Base-by-base conservation (phyloP, 2,329 filamentous ascomycete species). In the Myriosclerotinia duriaeana region DNA sequence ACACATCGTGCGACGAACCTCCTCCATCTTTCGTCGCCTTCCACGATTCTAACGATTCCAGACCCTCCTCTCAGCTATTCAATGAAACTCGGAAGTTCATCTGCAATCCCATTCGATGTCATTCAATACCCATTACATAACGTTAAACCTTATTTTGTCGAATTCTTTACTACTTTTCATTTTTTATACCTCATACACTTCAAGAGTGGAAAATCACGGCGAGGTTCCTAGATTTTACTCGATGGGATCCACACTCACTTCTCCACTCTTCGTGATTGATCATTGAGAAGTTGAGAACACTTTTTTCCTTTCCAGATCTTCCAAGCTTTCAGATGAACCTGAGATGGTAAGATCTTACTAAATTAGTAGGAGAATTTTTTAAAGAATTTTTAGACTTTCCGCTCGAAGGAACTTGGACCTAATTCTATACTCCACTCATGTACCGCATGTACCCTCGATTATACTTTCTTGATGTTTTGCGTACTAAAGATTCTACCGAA, bases 361-460 rank as follows among this genome's bases (percentile, higher is more conserved):
- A 48, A n/a, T 48, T 59, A 48, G 42, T 4, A 17, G 20, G 42
- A 59, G 56, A 59, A 48, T n/a, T 59, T 59, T 48, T 59, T 34
- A n/a, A 40, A n/a, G n/a, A 36, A 36, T 20, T 44, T n/a, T 34
- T 22, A 36, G 22, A 6, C 56, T 59, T 59, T 30, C 56, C 56
- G 56, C 44, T 17, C 11, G 5, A 5, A 5, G 2, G 5, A 53
- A 17, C 26, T 30, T 30, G 5, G 15, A 26, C 48, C 38, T 42
- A 56, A 14, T 58, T 58, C 9, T n/a, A 0, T 36, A 54, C 26
- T 60, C 56, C 56, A 60, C 56, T 60, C 56, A 48, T 60, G 17
- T 60, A 60, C 56, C 56, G 56, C 30, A 60, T 60, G 26, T 50
- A 60, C 42, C 56, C 44, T 60, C 56, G 44, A 60, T 48, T 60